Conservation (phyloP, 2,329 filamentous ascomycete genomes). For the Colletotrichum truncatum region DNA sequence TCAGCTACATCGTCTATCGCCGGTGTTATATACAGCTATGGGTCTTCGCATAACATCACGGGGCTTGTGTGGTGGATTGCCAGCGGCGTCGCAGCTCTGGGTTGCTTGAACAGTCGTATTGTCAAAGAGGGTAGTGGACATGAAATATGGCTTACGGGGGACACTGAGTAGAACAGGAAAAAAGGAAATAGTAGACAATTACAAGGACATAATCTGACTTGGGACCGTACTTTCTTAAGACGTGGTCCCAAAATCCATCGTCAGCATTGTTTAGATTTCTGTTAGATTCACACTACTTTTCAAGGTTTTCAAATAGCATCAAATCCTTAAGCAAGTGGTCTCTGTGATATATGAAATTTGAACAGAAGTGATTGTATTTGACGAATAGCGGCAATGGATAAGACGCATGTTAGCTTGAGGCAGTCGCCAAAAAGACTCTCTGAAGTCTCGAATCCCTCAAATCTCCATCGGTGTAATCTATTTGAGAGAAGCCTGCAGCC, state of each 20-base stretch:
- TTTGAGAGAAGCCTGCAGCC: constrained; percentile 28
- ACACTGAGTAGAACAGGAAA: constrained; percentile 1
- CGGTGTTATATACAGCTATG: constrained; percentile 13
- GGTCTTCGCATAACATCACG: constrained; percentile 10
- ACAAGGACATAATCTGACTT: too few relatives aligned
- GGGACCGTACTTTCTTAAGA: too few relatives aligned
- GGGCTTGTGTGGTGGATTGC: constrained; percentile 19
- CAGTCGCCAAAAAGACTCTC: constrained; percentile 16
- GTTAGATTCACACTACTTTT: too few relatives aligned
- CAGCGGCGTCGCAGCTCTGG: constrained; percentile 3
- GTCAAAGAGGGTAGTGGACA: constrained; percentile 18
- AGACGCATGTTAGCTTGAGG: background rate
- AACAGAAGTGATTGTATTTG: too few relatives aligned
- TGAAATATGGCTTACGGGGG: constrained; percentile 13
- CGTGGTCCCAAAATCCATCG: too few relatives aligned
- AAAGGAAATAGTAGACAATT: too few relatives aligned
- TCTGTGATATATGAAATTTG: too few relatives aligned
- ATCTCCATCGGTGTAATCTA: constrained; percentile 33
- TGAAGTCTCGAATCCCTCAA: constrained; percentile 6
- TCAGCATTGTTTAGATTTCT: too few relatives aligned
- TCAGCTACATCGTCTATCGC: constrained; percentile 7
- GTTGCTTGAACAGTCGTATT: constrained; percentile 11
- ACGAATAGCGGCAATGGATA: too few relatives aligned
- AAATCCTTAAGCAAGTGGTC: too few relatives aligned
- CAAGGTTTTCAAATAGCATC: too few relatives aligned